These are phyloP conservation scores for Lichina pygmaea DNA, from an alignment of 495 filamentous ascomycete species.

Conservation along the genomic window DNA sequence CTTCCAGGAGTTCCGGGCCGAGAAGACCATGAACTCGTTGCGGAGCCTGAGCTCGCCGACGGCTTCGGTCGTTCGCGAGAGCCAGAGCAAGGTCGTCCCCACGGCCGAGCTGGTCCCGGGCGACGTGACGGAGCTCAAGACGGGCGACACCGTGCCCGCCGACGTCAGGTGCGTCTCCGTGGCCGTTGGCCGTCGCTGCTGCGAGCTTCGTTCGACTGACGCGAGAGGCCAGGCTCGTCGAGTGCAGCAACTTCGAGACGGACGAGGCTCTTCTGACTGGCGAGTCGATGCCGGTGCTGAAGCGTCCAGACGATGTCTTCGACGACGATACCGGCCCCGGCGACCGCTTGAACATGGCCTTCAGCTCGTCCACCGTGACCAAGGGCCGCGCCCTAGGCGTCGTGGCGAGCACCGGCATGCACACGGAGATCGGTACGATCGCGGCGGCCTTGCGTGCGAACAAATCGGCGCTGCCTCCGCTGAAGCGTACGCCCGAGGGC, in stretches of 20 bases:
- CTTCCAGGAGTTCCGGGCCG: conserved; percentile 59
- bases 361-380: conserved; percentile 36
- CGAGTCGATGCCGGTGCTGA: conserved; percentile 35
- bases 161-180: conserved; percentile 18
- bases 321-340: conserved; percentile 22
- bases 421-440: conserved; percentile 67
- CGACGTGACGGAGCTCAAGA: conserved; percentile 52
- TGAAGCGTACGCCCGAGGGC: conserved; percentile 29
- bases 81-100: conserved; percentile 32
- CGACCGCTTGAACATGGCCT: conserved; percentile 43
- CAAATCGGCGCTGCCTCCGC: background rate
- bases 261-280: conserved; percentile 49
- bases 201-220: conserved; percentile 2
- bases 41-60: conserved; percentile 52
- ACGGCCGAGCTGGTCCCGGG: conserved; percentile 57
- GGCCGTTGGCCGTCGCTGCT: conserved; percentile 8
- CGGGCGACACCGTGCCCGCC: conserved; percentile 62
- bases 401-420: conserved; percentile 47
- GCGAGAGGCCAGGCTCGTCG: conserved; percentile 24
- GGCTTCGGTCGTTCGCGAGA: conserved; percentile 50
- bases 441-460: conserved; percentile 30
- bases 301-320: conserved; percentile 14
- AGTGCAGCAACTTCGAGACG: conserved; percentile 51
- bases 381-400: conserved; percentile 43
- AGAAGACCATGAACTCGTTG: conserved; percentile 67